phyloP scores from a whole-genome alignment of 768 basidiomycete genomes.

The Lepiota brunneoincarnata region DNA sequence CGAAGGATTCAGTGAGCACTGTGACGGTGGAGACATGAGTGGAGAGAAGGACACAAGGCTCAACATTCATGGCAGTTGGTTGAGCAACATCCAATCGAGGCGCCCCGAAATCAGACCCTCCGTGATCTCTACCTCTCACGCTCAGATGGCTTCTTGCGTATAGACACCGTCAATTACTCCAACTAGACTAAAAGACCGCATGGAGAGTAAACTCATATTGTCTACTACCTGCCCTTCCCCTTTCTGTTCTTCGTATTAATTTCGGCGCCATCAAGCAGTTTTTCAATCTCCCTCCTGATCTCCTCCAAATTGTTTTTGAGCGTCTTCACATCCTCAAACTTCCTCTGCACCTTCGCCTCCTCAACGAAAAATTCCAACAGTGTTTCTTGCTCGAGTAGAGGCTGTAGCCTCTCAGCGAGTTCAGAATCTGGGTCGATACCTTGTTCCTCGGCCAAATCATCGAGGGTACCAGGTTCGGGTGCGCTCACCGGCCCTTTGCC shows the following conservation, averaged over 20 bases:
- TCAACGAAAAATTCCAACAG: constrained; percentile 87
- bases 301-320: constrained; percentile 78
- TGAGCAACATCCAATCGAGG: no score
- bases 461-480: constrained; percentile 14
- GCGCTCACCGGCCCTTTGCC: constrained; percentile 13
- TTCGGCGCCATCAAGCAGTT: constrained; percentile 41
- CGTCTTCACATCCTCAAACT: constrained; percentile 93
- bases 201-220: neutral
- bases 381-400: constrained; percentile 91
- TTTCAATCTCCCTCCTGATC: constrained; percentile 81
- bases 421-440: constrained; percentile 62
- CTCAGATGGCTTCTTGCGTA: neutral
- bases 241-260: constrained; percentile 4
- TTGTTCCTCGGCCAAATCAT: constrained; percentile 17
- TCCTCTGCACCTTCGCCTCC: constrained; percentile 85
- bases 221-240: constrained; percentile 1
- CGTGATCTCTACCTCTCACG: no score
- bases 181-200: neutral
- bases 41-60: no score
- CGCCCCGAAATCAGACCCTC: no score
- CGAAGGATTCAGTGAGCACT: no score
- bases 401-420: constrained; percentile 74
- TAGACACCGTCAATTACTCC: neutral
- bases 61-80: no score
- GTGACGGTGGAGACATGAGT: no score